Evolutionary conservation across 768 basidiomycete species (phyloP).

Genomic region (Boletus bicolor): DNA sequence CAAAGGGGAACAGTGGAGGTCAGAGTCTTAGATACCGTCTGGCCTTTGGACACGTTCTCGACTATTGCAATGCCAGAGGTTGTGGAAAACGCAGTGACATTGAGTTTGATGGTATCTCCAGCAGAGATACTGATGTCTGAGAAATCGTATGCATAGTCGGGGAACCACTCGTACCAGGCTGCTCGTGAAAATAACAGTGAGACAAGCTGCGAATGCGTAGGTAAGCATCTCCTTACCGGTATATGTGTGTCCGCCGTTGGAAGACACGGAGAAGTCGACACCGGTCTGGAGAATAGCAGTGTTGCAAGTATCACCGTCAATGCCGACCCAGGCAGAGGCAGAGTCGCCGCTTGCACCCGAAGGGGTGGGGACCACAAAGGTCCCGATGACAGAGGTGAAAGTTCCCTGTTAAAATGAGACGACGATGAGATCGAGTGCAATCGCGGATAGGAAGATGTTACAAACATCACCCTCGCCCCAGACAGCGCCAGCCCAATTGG

Average conservation of each 20-base stretch:
- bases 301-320: conserved; percentile 1
- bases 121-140: neutral
- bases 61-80: neutral
- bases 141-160: neutral
- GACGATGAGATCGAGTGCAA: neutral
- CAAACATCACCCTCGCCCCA: neutral
- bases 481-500: conserved; percentile 10
- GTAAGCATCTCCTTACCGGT: neutral
- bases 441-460: neutral
- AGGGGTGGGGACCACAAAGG: conserved; percentile 2
- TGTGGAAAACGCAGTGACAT: neutral
- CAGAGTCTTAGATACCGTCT: neutral
- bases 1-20: neutral
- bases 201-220: neutral
- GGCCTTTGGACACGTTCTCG: neutral
- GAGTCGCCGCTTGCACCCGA: neutral
- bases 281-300: conserved; percentile 7
- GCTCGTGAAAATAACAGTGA: neutral
- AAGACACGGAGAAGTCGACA: neutral
- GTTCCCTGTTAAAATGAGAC: neutral
- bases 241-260: neutral
- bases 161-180: conserved; percentile 13
- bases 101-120: conserved; percentile 5
- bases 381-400: conserved; percentile 9
- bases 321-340: conserved; percentile 12